Base-by-base conservation (phyloP, 768 basidiomycete genomes). In the Collybia sp. region DNA sequence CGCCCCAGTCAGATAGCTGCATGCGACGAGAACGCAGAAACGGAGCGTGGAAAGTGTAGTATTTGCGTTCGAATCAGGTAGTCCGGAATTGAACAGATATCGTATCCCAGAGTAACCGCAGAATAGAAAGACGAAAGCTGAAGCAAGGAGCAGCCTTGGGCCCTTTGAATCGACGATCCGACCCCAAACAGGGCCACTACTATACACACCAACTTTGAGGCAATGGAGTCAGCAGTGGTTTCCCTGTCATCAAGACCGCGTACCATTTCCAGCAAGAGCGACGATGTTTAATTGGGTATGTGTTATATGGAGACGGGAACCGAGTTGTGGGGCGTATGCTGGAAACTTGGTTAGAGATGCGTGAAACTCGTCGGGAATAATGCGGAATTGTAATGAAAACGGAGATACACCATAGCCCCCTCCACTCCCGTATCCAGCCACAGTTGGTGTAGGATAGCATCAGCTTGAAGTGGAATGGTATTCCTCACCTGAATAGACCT, bases 301-400 rank as follows among this genome's bases (percentile, higher is more conserved):
- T 3, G 79, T 76, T 42, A 94, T 77, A 39, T 75, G 69, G 13
- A 95, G 75, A 34, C 81, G 77, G n/a, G 81, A 66, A 1, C 87
- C 88, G 4, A 95, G 76, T 60, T 95, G 92, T 0, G 93, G 92
- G 1, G 87, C 81, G 60, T 93, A 96, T 15, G 90, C 92, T 83
- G 44, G 18, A 36, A 41, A 12, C 25, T 25, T 25, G 25, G 25
- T 25, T 8, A 25, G 25, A 25, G 25, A 35, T 12, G 9, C 43
- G 46, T 11, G 49, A 42, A 32, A 37, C 32, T 41, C 31, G 31
- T 12, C 40, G 15, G 30, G 37, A 32, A 13, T n/a, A 48, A 18
- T 25, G 25, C 16, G 19, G 13, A 30, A 15, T 25, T 42, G 17
- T 3, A 40, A 31, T 3, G 30, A 18, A 32, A 10, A 15, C 30